Percentiles rank a stretch among this genome's conserved stretches.
These are phyloP conservation scores for Lepidium africanum DNA, from an alignment of 345 rosid genomes.

Conservation along the genomic window DNA sequence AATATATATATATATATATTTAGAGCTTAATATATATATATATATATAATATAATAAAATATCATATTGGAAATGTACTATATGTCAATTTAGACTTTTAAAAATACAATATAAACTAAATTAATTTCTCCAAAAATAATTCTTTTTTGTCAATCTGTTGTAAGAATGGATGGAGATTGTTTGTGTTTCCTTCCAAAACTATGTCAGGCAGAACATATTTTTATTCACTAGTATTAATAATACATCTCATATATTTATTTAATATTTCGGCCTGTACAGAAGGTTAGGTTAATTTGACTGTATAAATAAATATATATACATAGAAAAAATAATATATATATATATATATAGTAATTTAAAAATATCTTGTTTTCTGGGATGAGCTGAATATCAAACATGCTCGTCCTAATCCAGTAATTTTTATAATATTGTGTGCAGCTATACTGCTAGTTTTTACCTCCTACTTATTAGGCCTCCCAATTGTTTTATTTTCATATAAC, in stretches of 20 bases:
- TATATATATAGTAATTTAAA: neutral
- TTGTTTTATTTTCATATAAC: constrained; percentile 2
- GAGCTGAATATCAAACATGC: constrained; percentile 20
- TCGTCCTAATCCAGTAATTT: constrained; percentile 20
- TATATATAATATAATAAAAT: too few relatives aligned
- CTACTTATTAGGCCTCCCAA: constrained; percentile 6
- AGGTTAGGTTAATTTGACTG: constrained; percentile 16
- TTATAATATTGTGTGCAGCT: constrained; percentile 17
- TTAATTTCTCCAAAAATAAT: neutral
- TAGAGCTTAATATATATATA: too few relatives aligned
- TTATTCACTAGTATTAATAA: neutral
- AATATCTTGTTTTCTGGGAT: neutral
- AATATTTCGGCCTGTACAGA: neutral
- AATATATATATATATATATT: too few relatives aligned
- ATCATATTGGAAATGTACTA: neutral
- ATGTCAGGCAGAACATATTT: constrained; percentile 6
- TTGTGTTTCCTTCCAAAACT: constrained; percentile 13
- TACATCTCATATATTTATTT: neutral
- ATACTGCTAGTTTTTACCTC: constrained; percentile 11
- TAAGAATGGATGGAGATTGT: neutral
- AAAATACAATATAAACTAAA: neutral
- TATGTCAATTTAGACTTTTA: neutral
- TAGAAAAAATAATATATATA: too few relatives aligned
- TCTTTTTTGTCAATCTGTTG: neutral
- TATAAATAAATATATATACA: neutral